These are phyloP conservation scores for Prunus kanzakura DNA, from an alignment of 306 rosid species.

Conservation along the genomic window DNA sequence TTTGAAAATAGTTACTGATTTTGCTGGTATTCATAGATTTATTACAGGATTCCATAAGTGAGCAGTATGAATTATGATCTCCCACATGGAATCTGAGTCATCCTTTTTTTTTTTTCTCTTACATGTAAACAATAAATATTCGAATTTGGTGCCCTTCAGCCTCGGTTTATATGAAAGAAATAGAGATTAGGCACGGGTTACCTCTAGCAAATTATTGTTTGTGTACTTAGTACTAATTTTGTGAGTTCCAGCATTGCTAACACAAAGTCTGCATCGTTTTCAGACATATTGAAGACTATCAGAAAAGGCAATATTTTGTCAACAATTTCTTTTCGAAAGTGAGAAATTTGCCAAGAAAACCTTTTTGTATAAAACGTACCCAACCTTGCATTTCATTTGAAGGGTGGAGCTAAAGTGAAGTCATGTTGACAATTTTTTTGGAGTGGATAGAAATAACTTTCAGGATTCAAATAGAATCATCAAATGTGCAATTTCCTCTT, in stretches of 20 bases:
- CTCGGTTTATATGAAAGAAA: neutral
- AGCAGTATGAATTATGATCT: neutral
- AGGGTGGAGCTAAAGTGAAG: neutral
- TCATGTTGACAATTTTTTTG: neutral
- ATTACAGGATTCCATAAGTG: slow-evolving; percentile 57
- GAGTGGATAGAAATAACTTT: neutral
- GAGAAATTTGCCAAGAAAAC: no score
- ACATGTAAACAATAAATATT: neutral
- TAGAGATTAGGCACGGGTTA: neutral
- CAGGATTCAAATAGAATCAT: neutral
- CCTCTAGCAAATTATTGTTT: neutral
- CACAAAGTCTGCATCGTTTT: neutral
- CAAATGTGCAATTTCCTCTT: neutral
- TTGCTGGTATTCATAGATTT: slow-evolving; percentile 71
- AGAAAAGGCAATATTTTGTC: no score
- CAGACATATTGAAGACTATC: no score
- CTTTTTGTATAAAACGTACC: no score
- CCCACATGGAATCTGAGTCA: neutral
- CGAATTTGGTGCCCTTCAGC: neutral
- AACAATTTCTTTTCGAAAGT: neutral
- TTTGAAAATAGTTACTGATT: slow-evolving; percentile 57
- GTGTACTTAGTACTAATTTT: neutral
- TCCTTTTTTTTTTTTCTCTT: neutral
- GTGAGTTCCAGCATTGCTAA: neutral
- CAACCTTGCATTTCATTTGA: neutral